Evolutionary conservation across 148 eudicot species (phyloP), one percentile per base, ranked within the genome.

Genomic region (Suaeda aralocaspica): DNA sequence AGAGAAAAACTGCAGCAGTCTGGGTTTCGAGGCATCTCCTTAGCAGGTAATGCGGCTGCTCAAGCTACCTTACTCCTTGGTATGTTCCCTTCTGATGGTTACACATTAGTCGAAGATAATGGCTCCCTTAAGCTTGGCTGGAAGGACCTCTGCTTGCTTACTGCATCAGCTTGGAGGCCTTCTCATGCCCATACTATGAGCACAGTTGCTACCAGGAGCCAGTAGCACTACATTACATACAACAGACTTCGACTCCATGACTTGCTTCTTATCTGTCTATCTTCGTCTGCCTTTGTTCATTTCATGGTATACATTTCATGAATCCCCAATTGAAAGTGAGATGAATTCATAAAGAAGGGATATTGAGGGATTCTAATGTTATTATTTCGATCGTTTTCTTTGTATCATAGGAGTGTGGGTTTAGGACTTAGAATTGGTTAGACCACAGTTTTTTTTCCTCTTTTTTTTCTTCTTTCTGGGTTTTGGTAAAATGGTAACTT

Each of bases 141-240:
- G 99, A 94, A 87, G 76, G 99, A 94, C 61, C 88, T 94, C 25
- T 94, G 93, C 75, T 73, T 94, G 66, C 96, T 94, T 8, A 94
- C 96, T 39, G 99, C 99, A 7, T 91, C 99, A 6, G 99, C 99
- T 2, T 94, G 99, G 99, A 83, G 83, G 60, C 99, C 97, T 9
- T 76, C 83, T 9, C 68, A 73, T 73, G 73, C 74, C 10, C 81
- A 78, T 34, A 73, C 74, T 0, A 72, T 77, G 80, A 77, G 76
- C 72, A 77, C 80, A 0, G 72, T 77, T 11, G 67, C 73, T 49
- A 64, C 81, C 3, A 29, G 81, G 30, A 78, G 81, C 73, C 81
- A 78, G 60, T 78, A 44, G 41, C n/a, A 22, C 28, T 5, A n/a
- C 25, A n/a, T n/a, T 14, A 22, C 31, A 8, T 11, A 30, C 3